A percentile compares a stretch with the other conserved stretches of the same genome.
Evolutionary conservation across 2,329 filamentous ascomycete species (phyloP).

Genomic region (Colletotrichum lini): DNA sequence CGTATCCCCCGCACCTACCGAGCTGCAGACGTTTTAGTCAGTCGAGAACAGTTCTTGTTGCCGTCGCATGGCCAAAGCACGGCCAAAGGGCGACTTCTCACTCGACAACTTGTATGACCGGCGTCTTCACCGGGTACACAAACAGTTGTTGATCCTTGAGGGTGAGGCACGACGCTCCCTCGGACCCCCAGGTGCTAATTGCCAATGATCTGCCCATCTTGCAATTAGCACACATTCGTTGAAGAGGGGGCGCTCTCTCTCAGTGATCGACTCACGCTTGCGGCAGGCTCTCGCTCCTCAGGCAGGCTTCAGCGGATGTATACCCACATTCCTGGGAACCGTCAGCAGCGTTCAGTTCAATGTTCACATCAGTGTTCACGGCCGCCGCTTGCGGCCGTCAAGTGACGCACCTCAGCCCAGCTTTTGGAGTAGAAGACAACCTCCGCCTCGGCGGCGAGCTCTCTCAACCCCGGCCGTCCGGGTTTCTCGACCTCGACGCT

Average conservation of each 20-base stretch:
- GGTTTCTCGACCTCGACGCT: conserved; percentile 84
- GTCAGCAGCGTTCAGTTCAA: conserved; percentile 15
- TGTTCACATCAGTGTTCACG: too few relatives aligned
- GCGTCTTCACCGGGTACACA: conserved; percentile 59
- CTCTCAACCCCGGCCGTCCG: conserved; percentile 69
- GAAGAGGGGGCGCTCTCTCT: neutral
- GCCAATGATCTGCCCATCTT: conserved; percentile 58
- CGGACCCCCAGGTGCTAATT: conserved; percentile 73
- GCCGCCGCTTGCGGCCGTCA: neutral
- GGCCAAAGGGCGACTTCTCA: conserved; percentile 57
- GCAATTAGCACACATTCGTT: conserved; percentile 22
- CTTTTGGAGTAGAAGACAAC: conserved; percentile 81
- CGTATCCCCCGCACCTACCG: conserved; percentile 82
- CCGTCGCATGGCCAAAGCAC: neutral
- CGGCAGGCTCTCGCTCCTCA: conserved; percentile 59
- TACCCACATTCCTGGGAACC: conserved; percentile 50
- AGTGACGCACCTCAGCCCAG: conserved; percentile 75
- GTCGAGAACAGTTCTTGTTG: neutral
- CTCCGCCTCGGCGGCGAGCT: conserved; percentile 74
- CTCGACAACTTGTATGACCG: conserved; percentile 67
- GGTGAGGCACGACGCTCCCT: conserved; percentile 60
- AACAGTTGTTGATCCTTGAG: conserved; percentile 52
- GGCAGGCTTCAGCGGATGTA: conserved; percentile 64
- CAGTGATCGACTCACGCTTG: conserved; percentile 60
- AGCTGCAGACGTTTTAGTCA: conserved; percentile 59